Base-by-base conservation (phyloP, 768 basidiomycete species). In the Tulasnella sp. region DNA sequence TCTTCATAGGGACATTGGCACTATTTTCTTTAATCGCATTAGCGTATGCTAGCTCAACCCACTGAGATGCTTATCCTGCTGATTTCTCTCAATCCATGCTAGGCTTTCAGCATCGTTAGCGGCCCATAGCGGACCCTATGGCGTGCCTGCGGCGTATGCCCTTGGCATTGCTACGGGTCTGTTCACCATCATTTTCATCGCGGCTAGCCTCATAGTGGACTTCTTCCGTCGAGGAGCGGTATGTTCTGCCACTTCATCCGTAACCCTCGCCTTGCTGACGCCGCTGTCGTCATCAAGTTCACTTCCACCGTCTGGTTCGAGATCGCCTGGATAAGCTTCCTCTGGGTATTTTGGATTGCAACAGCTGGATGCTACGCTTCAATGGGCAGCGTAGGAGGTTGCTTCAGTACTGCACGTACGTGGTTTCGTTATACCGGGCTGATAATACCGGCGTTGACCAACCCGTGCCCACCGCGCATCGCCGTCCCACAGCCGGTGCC, bases 281-380 rank as follows among this genome's bases (percentile, higher is more conserved):
- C 61, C 61, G 26, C 61, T 35, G 4, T 51, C 51, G 51, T 51
- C 61, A 35, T 35, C 61, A 67, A 67, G 61, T 67, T 67, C 61
- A 67, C 61, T 35, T 67, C 61, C 11, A 35, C 5, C 13, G 32
- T 67, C 61, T 67, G 61, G 61, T 32, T 67, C 61, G 61, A 67
- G 13, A 67, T 67, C 61, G n/a, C 61, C 61, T 67, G 61, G 61
- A 67, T 67, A 16, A 26, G 61, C 29, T 67, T 67, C 61, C 61
- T 67, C 6, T 67, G 61, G 61, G 32, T 67, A 32, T 32, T 67
- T 5, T 67, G 61, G 61, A 11, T 67, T 6, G 61, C 61, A 26
- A 67, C 61, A 13, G 61, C 61, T 11, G 61, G 61, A 35, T 67
- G 29, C 29, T 67, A 29, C 61, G 61, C 61, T 67, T 26, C 61